These are phyloP conservation scores for Phoma herbarum DNA, from an alignment of 2,329 filamentous ascomycete genomes.

Conservation along the genomic window DNA sequence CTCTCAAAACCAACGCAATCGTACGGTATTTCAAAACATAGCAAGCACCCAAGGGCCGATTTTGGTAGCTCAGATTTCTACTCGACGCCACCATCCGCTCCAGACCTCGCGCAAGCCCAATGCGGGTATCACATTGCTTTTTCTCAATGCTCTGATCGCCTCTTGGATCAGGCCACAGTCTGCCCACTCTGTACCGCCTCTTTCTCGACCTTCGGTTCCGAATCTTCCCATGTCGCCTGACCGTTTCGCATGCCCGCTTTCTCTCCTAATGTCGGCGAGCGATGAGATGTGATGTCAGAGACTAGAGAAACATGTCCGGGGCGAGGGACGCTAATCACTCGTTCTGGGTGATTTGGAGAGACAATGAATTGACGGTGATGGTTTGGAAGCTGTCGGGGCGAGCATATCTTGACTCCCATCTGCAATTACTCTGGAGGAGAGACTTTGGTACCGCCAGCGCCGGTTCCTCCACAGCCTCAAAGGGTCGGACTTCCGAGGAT, in stretches of 20 bases:
- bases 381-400: neutral
- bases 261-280: neutral
- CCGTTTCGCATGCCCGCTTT: neutral
- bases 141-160: slow-evolving; percentile 6
- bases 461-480: too few species aligned
- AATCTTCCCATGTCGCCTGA: neutral
- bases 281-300: neutral
- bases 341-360: neutral
- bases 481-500: neutral
- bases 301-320: neutral
- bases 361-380: neutral
- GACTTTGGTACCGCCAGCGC: neutral
- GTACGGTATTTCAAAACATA: neutral
- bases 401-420: neutral
- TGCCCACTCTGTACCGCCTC: slow-evolving; percentile 2
- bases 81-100: slow-evolving; percentile 10
- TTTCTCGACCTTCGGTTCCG: too few species aligned
- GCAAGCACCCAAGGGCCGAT: neutral
- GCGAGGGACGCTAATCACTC: neutral
- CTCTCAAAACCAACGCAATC: neutral
- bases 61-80: neutral
- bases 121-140: slow-evolving; percentile 14
- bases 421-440: neutral
- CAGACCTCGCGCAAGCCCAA: neutral
- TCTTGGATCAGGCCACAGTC: slow-evolving; percentile 13